phyloP scores from a whole-genome alignment of 768 basidiomycete genomes.

The Tylopilus subfusipes region DNA sequence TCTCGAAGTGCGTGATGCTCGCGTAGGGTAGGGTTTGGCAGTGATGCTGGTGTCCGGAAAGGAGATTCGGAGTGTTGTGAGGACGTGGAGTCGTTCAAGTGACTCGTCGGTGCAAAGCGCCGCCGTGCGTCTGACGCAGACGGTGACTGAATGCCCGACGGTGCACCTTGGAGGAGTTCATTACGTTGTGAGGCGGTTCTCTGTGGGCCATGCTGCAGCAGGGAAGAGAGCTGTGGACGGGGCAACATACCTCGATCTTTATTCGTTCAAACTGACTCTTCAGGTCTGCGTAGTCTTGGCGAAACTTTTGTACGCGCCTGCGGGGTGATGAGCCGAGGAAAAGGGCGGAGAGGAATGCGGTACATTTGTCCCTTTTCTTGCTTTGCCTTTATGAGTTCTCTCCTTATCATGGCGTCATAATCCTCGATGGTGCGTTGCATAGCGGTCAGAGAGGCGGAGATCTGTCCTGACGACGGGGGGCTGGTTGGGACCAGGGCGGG shows the following conservation, averaged over 20 bases:
- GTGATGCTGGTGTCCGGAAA: slow-evolving; percentile 60
- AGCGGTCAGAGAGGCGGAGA: slow-evolving; percentile 94
- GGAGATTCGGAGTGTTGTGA: slow-evolving; percentile 84
- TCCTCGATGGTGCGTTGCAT: slow-evolving; percentile 95
- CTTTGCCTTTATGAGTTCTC: slow-evolving; percentile 95
- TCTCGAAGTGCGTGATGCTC: slow-evolving; percentile 83
- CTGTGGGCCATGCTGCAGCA: slow-evolving; percentile 35
- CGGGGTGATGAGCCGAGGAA: slow-evolving; percentile 2
- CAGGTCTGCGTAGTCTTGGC: slow-evolving; percentile 80
- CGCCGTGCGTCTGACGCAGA: slow-evolving; percentile 53
- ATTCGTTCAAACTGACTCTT: slow-evolving; percentile 77
- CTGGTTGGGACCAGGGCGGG: not conserved
- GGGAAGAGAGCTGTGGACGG: not conserved
- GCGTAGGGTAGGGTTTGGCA: slow-evolving; percentile 52
- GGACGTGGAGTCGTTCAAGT: slow-evolving; percentile 38
- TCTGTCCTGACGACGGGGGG: slow-evolving; percentile 72
- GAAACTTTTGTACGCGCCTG: slow-evolving; percentile 92
- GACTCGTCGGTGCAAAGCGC: slow-evolving; percentile 45
- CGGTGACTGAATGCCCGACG: slow-evolving; percentile 36
- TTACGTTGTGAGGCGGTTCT: slow-evolving; percentile 55
- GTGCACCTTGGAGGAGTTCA: slow-evolving; percentile 56
- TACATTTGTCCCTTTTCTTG: slow-evolving; percentile 94
- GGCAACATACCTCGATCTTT: slow-evolving; percentile 49
- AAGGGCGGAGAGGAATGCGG: slow-evolving; percentile 24
- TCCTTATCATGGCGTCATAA: slow-evolving; percentile 93